Evolutionary conservation across 352 stramenopile species (phyloP), one percentile per base, ranked within the genome.

Genomic region (Pythium aquatile): DNA sequence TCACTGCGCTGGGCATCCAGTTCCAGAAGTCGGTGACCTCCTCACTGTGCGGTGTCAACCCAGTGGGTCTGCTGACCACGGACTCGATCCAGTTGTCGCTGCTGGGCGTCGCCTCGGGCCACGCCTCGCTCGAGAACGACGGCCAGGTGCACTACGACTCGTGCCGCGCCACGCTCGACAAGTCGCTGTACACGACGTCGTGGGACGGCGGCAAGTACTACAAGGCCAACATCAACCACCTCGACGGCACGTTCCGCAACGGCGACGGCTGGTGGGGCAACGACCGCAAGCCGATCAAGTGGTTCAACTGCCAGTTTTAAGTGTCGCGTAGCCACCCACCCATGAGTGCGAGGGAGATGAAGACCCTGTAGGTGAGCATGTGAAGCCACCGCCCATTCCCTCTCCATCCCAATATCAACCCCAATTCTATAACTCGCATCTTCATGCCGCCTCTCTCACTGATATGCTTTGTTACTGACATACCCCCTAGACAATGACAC

Each of bases 251-350:
- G 4, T 70, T 82, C 61, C 56, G 52, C 42, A 54, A 68, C 42
- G 72, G 69, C 47, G 75, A 82, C 33, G 72, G 72, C 13, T 64
- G 60, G 60, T 79, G 66, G 69, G 75, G 72, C 29, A 55, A 72
- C 48, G 70, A 76, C 37, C 65, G 72, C 48, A 78, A 82, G 68
- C 75, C 75, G 1, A 56, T 78, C 47, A 78, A 79, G 63, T 82
- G 75, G 75, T 67, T 82, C 33, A 63, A 79, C 53, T 82, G 72
- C 55, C 61, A 71, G 55, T 79, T 82, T 24, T 77, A 60, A 63
- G 40, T 39, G 13, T 33, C n/a, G 29, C 20, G 46, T 32, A 53
- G 24, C 20, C 28, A 24, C 20, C 20, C 20, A 24, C 20, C 9
- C 20, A 16, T 53, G 16, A 5, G 20, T 24, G 20, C 20, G 13